Evolutionary conservation across 83 land plant genomes (phyloP).

Genomic region (Picea abies): DNA sequence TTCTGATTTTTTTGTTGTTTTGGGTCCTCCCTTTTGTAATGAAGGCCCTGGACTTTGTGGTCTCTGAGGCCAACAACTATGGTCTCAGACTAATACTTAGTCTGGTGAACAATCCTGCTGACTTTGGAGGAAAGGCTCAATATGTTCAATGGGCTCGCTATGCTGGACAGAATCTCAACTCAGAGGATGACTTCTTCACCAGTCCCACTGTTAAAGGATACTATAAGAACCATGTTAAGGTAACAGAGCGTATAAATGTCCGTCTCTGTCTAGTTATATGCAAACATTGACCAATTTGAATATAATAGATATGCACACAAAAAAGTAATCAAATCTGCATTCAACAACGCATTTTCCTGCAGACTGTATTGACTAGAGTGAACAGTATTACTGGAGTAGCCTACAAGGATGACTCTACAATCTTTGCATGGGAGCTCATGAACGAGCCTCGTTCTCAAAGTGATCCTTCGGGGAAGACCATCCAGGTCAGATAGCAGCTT

Average conservation of each 20-base stretch:
- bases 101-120: too few relatives aligned
- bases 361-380: too few relatives aligned
- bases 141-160: constrained; percentile 53
- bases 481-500: constrained; percentile 35
- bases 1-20: neutral
- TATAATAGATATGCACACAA: too few relatives aligned
- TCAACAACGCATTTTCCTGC: too few relatives aligned
- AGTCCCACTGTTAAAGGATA: constrained; percentile 48
- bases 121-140: too few relatives aligned
- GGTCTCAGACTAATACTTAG: too few relatives aligned
- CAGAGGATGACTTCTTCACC: constrained; percentile 75
- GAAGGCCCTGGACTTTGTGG: constrained; percentile 37
- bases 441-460: constrained; percentile 67
- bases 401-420: constrained; percentile 63
- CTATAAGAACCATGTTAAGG: constrained; percentile 59
- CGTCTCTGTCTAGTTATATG: neutral
- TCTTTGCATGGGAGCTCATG: constrained; percentile 80
- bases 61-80: too few relatives aligned
- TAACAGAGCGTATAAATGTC: constrained; percentile 9
- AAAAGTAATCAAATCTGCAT: neutral
- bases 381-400: constrained; percentile 42
- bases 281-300: too few relatives aligned
- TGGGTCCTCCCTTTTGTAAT: neutral
- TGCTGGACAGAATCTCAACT: constrained; percentile 29
- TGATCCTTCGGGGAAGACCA: constrained; percentile 54